A percentile compares a stretch with the other conserved stretches of the same genome.
Conservation (phyloP, 2,329 filamentous ascomycete genomes). For the Dothistroma pini region DNA sequence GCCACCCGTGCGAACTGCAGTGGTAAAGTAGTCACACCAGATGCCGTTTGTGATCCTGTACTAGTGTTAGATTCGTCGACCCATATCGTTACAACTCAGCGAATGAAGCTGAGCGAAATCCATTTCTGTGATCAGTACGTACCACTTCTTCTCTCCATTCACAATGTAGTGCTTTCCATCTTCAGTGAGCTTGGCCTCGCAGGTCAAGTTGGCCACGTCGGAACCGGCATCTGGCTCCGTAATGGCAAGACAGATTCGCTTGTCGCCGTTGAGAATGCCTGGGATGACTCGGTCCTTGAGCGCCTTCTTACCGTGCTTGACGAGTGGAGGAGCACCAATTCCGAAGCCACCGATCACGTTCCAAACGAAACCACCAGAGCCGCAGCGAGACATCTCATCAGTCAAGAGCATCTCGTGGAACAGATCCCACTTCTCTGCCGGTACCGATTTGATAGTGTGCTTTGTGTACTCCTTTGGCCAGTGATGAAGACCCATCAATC, state of each 20-base stretch:
- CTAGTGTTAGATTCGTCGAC: neutral
- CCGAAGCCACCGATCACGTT: slow-evolving; percentile 95
- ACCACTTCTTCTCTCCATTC: slow-evolving; percentile 98
- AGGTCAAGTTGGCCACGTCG: slow-evolving; percentile 92
- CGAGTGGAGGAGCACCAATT: slow-evolving; percentile 85
- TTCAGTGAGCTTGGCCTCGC: slow-evolving; percentile 89
- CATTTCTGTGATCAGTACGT: slow-evolving; percentile 75
- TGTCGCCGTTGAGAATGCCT: slow-evolving; percentile 83
- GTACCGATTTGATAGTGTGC: slow-evolving; percentile 70
- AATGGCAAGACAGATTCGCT: slow-evolving; percentile 95
- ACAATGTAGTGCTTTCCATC: slow-evolving; percentile 99
- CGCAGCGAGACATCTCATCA: slow-evolving; percentile 85
- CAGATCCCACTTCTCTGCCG: slow-evolving; percentile 89
- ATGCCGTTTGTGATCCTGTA: slow-evolving; percentile 16
- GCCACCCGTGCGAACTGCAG: slow-evolving; percentile 79
- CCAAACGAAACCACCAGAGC: slow-evolving; percentile 93
- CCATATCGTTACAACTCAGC: slow-evolving; percentile 13
- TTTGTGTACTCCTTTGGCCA: slow-evolving; percentile 74
- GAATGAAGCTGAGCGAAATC: slow-evolving; percentile 49
- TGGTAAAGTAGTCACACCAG: slow-evolving; percentile 97
- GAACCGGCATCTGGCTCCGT: slow-evolving; percentile 92
- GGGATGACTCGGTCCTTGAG: slow-evolving; percentile 86
- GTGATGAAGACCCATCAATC: slow-evolving; percentile 71
- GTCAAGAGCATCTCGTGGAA: slow-evolving; percentile 98
- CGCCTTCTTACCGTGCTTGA: slow-evolving; percentile 85